A percentile compares a stretch with the other conserved stretches of the same genome.
These are phyloP conservation scores for Lactifluus piperatus DNA, from an alignment of 768 basidiomycete species.

Conservation along the genomic window DNA sequence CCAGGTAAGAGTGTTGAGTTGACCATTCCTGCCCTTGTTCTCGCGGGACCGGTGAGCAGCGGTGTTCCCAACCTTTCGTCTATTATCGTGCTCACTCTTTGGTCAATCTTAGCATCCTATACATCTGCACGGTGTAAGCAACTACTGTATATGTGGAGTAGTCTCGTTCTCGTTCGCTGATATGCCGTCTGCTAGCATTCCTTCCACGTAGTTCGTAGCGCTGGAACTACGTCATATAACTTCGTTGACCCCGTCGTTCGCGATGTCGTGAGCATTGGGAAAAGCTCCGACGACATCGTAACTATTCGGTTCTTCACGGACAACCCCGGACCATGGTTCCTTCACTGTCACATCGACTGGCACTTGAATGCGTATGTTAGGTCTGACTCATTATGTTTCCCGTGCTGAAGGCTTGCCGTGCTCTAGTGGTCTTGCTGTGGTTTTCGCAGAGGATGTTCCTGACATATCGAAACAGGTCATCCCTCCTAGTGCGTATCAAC, in stretches of 20 bases:
- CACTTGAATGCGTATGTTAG: constrained; percentile 20
- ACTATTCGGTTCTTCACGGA: constrained; percentile 27
- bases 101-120: constrained; percentile 7
- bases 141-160: background rate
- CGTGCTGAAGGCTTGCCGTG: background rate
- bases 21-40: constrained; percentile 35
- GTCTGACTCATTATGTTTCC: background rate
- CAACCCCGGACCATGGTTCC: constrained; percentile 26
- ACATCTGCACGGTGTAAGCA: constrained; percentile 14
- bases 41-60: constrained; percentile 26
- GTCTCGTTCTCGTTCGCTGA: background rate
- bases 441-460: constrained; percentile 15
- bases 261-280: constrained; percentile 32
- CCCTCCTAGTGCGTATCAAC: background rate
- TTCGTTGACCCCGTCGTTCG: constrained; percentile 35
- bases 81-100: background rate
- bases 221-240: constrained; percentile 18
- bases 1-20: constrained; percentile 41
- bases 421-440: constrained; percentile 16
- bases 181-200: constrained; percentile 10
- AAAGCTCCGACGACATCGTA: constrained; percentile 1
- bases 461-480: background rate
- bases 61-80: constrained; percentile 5
- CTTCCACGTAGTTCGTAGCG: constrained; percentile 20
- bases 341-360: constrained; percentile 30